These are phyloP conservation scores for Prunus mira DNA, from an alignment of 306 rosid species.

Conservation along the genomic window DNA sequence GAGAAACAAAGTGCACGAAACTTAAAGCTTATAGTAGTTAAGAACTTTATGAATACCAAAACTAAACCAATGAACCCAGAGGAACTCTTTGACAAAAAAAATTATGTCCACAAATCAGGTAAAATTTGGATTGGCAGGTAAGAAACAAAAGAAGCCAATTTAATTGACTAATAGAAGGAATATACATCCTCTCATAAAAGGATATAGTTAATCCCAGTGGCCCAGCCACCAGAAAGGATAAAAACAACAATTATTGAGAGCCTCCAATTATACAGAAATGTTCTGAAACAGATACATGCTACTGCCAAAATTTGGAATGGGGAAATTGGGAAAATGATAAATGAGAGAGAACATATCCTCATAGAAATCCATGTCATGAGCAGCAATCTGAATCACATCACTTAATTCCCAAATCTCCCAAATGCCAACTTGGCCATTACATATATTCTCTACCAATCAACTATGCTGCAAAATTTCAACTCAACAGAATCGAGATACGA, in stretches of 20 bases:
- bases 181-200: neutral
- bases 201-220: neutral
- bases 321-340: too few species aligned
- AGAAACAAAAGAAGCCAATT: neutral
- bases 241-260: neutral
- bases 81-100: neutral
- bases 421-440: conserved; percentile 12
- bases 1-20: conserved; percentile 18
- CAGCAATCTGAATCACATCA: conserved; percentile 8
- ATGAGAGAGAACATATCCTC: neutral
- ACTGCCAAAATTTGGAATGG: neutral
- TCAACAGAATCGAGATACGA: neutral
- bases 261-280: neutral
- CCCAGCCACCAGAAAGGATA: neutral
- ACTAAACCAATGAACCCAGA: neutral
- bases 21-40: conserved; percentile 5
- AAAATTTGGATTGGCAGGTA: neutral
- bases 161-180: neutral
- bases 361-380: neutral
- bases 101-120: neutral
- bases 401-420: conserved; percentile 26
- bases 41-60: conserved; percentile 2
- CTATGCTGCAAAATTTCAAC: conserved; percentile 15
- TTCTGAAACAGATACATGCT: neutral
- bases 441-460: conserved; percentile 11